Percentiles rank a stretch among this genome's conserved stretches.
Evolutionary conservation across 73 alveolate genomes (phyloP).

Genomic region (Symbiodinium pilosum): DNA sequence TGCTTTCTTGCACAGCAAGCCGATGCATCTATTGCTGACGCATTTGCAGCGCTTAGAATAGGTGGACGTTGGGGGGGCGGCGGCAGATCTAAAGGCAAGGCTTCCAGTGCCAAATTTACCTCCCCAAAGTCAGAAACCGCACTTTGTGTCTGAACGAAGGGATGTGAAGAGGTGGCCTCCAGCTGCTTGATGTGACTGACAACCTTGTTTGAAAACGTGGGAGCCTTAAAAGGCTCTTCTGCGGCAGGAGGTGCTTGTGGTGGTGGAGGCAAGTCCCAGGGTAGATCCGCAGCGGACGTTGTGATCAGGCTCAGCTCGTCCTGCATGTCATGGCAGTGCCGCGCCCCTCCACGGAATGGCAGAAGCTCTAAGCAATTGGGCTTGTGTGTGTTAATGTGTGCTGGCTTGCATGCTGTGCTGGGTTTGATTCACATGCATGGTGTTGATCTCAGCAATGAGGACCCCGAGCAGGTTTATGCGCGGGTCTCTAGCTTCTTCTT

Average conservation of each 20-base stretch:
- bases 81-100: background rate
- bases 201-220: background rate
- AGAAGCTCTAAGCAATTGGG: no score
- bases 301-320: background rate
- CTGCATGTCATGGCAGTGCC: background rate
- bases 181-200: background rate
- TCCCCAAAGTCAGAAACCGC: background rate
- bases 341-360: background rate
- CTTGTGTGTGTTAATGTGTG: no score
- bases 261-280: constrained; percentile 39
- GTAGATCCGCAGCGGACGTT: background rate
- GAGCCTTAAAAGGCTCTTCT: background rate
- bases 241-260: constrained; percentile 9
- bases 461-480: no score
- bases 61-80: constrained; percentile 27
- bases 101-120: background rate
- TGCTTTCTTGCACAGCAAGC: background rate
- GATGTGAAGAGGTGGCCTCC: background rate
- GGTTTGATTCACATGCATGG: no score
- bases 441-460: no score
- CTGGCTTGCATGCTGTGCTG: no score
- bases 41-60: background rate
- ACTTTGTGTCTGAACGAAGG: background rate
- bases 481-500: no score
- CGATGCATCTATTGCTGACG: background rate